Percentiles rank a stretch among this genome's conserved stretches.
These are phyloP conservation scores for Hypholoma sublateritium DNA, from an alignment of 768 basidiomycete species.

Conservation along the genomic window DNA sequence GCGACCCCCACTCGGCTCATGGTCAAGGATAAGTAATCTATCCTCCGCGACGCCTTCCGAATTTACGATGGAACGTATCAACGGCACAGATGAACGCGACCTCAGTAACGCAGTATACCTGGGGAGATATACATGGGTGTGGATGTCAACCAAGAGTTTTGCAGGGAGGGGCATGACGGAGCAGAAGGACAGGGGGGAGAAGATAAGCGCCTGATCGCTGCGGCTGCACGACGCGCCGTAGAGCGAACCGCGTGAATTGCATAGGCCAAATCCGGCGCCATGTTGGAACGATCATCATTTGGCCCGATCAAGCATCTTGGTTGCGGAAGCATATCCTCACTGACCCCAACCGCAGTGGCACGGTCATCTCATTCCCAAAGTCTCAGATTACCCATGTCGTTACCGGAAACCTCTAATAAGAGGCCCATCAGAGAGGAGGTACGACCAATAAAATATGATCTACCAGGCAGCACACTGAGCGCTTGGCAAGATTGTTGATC, in stretches of 20 bases:
- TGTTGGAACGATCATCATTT: not conserved
- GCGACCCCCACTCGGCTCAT: constrained; percentile 77
- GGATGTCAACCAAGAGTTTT: constrained; percentile 69
- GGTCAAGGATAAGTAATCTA: constrained; percentile 72
- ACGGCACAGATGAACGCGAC: constrained; percentile 60
- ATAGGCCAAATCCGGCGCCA: not conserved
- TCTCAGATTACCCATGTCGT: constrained; percentile 9
- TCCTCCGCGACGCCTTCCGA: constrained; percentile 57
- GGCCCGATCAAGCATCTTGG: constrained; percentile 6
- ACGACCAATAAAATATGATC: not conserved
- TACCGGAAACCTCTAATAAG: not conserved
- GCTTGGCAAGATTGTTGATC: constrained; percentile 14
- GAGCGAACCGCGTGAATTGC: not conserved
- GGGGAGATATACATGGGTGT: constrained; percentile 85
- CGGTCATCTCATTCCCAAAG: not conserved
- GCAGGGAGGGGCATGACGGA: constrained; percentile 21
- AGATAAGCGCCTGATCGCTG: not conserved
- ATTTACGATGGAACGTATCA: constrained; percentile 52
- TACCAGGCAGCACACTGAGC: too few species aligned
- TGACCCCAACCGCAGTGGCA: not conserved
- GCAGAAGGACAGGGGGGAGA: not conserved
- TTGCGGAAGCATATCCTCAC: constrained; percentile 15
- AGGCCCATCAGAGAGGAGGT: constrained; percentile 22
- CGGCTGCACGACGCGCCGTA: not conserved
- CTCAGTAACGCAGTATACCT: constrained; percentile 73